Percentiles rank a stretch among this genome's conserved stretches.
phyloP scores from a whole-genome alignment of 2,329 filamentous ascomycete genomes.

The Aureobasidium sp. region DNA sequence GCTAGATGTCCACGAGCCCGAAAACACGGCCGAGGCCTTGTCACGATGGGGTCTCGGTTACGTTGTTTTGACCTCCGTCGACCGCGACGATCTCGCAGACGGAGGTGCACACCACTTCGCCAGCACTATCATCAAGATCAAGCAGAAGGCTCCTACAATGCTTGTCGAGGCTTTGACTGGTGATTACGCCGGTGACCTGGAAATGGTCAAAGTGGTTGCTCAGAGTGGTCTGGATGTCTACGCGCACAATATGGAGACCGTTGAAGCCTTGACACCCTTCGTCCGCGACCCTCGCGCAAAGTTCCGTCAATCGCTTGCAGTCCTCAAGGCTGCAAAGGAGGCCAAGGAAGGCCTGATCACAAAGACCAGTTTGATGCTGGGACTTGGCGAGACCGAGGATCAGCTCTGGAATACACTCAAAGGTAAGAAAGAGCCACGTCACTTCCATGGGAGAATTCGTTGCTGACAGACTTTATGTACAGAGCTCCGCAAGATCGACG shows the following conservation, averaged over 20 bases:
- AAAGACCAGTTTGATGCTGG: slow-evolving; percentile 98
- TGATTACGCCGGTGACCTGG: slow-evolving; percentile 77
- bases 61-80: slow-evolving; percentile 87
- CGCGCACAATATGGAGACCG: slow-evolving; percentile 94
- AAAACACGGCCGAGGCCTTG: slow-evolving; percentile 91
- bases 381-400: slow-evolving; percentile 83
- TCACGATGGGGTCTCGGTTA: slow-evolving; percentile 91
- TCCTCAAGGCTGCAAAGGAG: slow-evolving; percentile 75
- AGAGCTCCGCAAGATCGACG: slow-evolving; percentile 72
- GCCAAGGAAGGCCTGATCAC: slow-evolving; percentile 75
- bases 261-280: slow-evolving; percentile 80
- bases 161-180: slow-evolving; percentile 81
- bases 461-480: slow-evolving; percentile 1
- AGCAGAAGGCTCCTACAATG: slow-evolving; percentile 62
- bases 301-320: slow-evolving; percentile 75
- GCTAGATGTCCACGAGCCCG: slow-evolving; percentile 90
- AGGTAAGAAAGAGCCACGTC: slow-evolving; percentile 41
- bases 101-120: slow-evolving; percentile 86
- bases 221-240: slow-evolving; percentile 89
- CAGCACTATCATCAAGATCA: slow-evolving; percentile 90
- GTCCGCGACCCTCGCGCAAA: slow-evolving; percentile 85
- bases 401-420: slow-evolving; percentile 73
- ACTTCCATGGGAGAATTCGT: too few species aligned
- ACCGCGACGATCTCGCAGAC: slow-evolving; percentile 85
- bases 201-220: slow-evolving; percentile 81